These are phyloP conservation scores for Boletus rubroflammeus DNA, from an alignment of 768 basidiomycete genomes.

Conservation along the genomic window DNA sequence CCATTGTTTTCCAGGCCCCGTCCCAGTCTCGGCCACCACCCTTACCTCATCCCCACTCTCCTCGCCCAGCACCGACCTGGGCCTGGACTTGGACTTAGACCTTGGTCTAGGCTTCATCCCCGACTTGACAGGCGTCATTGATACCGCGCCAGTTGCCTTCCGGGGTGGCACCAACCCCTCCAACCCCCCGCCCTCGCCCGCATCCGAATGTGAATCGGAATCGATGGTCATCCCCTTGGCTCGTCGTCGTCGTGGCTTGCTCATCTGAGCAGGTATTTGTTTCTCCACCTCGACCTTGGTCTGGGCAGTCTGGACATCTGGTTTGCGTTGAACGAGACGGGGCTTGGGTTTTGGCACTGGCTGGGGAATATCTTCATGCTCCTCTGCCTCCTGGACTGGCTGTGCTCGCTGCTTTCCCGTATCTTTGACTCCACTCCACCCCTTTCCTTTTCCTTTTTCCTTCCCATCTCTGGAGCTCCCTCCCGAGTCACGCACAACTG, in stretches of 20 bases:
- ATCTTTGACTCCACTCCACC: not conserved
- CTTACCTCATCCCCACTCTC: constrained; percentile 2
- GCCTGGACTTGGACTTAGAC: constrained; percentile 6
- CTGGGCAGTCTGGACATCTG: not conserved
- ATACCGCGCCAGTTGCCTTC: not conserved
- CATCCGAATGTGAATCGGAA: constrained; percentile 1
- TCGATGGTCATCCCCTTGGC: not conserved
- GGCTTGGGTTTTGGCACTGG: not conserved
- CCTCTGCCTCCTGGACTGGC: not conserved
- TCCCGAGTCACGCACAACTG: not conserved
- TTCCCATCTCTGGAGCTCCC: not conserved
- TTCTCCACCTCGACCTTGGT: not conserved
- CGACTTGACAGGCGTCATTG: constrained; percentile 23
- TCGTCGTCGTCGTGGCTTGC: not conserved
- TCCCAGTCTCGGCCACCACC: not conserved
- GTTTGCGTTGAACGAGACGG: constrained; percentile 1
- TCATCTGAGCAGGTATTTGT: not conserved
- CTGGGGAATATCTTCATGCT: not conserved
- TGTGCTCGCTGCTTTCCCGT: not conserved
- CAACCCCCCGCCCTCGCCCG: not conserved
- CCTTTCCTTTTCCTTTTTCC: not conserved
- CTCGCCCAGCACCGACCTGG: not conserved
- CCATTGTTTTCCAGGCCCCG: not conserved
- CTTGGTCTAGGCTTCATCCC: constrained; percentile 26
- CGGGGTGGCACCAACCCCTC: constrained; percentile 13